Base-by-base conservation (phyloP, 352 stramenopile genomes). In the Chrysophaeum taylorii region DNA sequence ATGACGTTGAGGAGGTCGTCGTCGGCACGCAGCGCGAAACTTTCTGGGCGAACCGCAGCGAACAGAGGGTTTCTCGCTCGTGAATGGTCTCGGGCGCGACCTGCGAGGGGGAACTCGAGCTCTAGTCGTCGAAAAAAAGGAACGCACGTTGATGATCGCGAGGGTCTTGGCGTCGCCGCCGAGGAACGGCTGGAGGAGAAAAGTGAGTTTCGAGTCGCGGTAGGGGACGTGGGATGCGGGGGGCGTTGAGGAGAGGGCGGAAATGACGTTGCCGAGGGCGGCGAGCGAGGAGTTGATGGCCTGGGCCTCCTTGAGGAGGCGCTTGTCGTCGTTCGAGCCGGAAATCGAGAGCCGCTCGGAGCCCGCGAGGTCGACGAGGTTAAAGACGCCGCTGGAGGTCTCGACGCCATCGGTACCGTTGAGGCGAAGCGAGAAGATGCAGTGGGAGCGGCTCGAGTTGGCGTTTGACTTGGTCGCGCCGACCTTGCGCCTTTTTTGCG, bases 391-490 rank as follows among this genome's bases (percentile, higher is more conserved):
- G 39, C 57, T 67, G 4, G 52, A 70, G 4, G 52, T 79, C 61
- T 85, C 78, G 66, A 92, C 91, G 62, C 87, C 77, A n/a, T 89
- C 23, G 31, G 37, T 31, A 7, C 87, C 93, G 0, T 86, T 92
- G 70, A 87, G 85, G 77, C 94, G 91, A 33, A 95, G 75, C 23
- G 84, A 88, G 70, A 95, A 93, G 39, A 96, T 86, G 52, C 84
- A 89, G 82, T 96, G 89, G 43, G 83, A 93, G 57, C 88, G 84
- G 70, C 79, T 89, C 73, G 81, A 92, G 68, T 92, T 86, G 61
- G 86, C 87, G 77, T 96, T 95, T 87, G 94, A 94, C 78, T 93
- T 93, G 48, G 89, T 96, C 0, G 87, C 85, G 0, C 84, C 87
- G 12, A 94, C 87, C 64, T 95, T 86, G 0, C 91, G 82, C 73